Evolutionary conservation across 345 rosid genomes (phyloP), one percentile per base, ranked within the genome.

Genomic region (Combretum micranthum): DNA sequence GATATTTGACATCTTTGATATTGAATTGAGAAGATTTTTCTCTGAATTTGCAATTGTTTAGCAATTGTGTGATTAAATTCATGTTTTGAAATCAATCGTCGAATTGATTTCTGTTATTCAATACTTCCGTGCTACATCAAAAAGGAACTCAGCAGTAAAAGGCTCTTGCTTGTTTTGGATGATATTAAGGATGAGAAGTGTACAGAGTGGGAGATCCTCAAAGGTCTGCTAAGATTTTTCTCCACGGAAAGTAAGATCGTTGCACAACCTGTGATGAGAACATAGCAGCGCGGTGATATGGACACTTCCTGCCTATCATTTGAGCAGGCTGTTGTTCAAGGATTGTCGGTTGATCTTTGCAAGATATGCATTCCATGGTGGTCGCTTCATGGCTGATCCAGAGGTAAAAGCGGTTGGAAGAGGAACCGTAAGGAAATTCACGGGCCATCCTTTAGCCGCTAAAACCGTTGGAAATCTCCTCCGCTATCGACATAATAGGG

Each of bases 381-480:
- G 42, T 55, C 42, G 17, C 16, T 5, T 25, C 13, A 13, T 17
- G 15, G 3, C 50, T 32, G 39, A 15, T 52, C 67, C 72, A 0
- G 18, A 43, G 42, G 23, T 76, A 60, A 66, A 44, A 56, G 48
- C 15, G 23, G 13, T 60, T 19, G 84, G 76, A 4, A 69, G 71
- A 60, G 55, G 62, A 55, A 60, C 73, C 16, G 76, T 63, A 46
- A 47, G 57, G 18, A 79, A 79, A 57, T 79, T 81, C 50, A 42
- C 39, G 13, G 81, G 81, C 25, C 44, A 70, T 47, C 75, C 81
- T 50, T 66, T 76, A 58, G 79, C 78, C 18, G 62, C 67, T 47
- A 79, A 72, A 52, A 61, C 67, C 20, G 61, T 79, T 0, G 81
- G 84, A 32, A 67, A 75, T 52, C 65, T 73, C 12, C 59, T 79